Conservation (phyloP, 306 rosid species). For the Trifolium subterraneum region DNA sequence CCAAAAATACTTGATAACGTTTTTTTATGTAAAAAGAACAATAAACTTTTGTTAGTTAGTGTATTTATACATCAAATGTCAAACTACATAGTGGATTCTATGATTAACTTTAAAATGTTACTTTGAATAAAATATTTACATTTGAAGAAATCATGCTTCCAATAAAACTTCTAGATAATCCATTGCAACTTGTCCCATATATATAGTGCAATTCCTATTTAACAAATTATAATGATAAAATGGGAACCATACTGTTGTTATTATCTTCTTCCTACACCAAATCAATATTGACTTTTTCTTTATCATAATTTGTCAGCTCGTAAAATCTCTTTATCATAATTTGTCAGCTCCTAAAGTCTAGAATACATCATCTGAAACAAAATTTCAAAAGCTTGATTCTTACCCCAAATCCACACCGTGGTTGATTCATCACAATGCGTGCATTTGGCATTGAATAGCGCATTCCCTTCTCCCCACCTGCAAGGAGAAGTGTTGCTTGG, state of each 20-base stretch:
- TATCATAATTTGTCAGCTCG: constrained; percentile 17
- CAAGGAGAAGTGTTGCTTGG: constrained; percentile 97
- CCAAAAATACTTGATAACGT: constrained; percentile 9
- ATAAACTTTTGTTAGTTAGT: constrained; percentile 3
- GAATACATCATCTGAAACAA: constrained; percentile 32
- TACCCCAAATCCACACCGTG: constrained; percentile 96
- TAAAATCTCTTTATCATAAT: constrained; percentile 12
- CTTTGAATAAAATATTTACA: constrained; percentile 3
- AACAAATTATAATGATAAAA: constrained; percentile 3
- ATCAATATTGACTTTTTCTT: constrained; percentile 19
- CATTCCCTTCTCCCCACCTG: constrained; percentile 99
- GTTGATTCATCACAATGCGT: constrained; percentile 94
- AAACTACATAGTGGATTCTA: constrained; percentile 3
- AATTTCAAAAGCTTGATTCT: constrained; percentile 41
- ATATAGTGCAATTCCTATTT: not conserved
- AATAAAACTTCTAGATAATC: constrained; percentile 13
- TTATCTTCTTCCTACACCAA: constrained; percentile 1
- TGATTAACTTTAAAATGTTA: constrained; percentile 8
- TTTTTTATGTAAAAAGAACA: not conserved
- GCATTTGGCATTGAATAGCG: constrained; percentile 97
- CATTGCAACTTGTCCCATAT: constrained; percentile 24
- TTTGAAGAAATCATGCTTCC: constrained; percentile 3
- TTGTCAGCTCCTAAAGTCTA: constrained; percentile 21
- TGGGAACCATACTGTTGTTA: not conserved
- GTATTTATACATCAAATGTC: constrained; percentile 25